phyloP scores from a whole-genome alignment of 768 basidiomycete genomes.

The Tubosaeta brunneosetosa region DNA sequence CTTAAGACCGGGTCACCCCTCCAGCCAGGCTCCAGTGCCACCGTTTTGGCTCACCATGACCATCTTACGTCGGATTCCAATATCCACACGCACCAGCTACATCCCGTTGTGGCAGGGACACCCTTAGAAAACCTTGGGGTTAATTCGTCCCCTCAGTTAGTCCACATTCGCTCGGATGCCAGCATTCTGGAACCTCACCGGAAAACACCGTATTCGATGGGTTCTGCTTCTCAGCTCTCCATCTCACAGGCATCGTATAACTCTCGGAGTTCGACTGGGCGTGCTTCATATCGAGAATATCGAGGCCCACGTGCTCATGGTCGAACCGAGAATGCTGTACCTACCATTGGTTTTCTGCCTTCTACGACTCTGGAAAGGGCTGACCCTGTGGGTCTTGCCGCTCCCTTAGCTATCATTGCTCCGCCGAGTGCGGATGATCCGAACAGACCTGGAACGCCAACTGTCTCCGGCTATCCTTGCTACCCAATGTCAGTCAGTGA shows the following conservation, averaged over 20 bases:
- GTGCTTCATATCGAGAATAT: conserved; percentile 20
- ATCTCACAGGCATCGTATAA: conserved; percentile 10
- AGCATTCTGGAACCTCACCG: not conserved
- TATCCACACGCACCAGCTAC: not conserved
- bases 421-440: conserved; percentile 5
- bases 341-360: not conserved
- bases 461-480: conserved; percentile 1
- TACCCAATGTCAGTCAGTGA: conserved; percentile 14
- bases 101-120: not conserved
- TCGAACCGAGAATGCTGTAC: not conserved
- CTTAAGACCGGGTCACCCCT: not conserved
- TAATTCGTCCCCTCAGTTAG: not conserved
- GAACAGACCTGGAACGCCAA: conserved; percentile 5
- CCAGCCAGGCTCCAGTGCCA: not conserved
- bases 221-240: conserved; percentile 12
- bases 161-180: not conserved
- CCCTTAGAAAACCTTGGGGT: not conserved
- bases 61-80: not conserved
- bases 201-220: not conserved
- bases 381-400: not conserved
- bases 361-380: not conserved
- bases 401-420: not conserved
- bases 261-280: conserved; percentile 19
- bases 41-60: not conserved
- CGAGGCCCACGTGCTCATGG: conserved; percentile 10